Conservation (phyloP, 257 asterid genomes). For the Phtheirospermum japonicum region DNA sequence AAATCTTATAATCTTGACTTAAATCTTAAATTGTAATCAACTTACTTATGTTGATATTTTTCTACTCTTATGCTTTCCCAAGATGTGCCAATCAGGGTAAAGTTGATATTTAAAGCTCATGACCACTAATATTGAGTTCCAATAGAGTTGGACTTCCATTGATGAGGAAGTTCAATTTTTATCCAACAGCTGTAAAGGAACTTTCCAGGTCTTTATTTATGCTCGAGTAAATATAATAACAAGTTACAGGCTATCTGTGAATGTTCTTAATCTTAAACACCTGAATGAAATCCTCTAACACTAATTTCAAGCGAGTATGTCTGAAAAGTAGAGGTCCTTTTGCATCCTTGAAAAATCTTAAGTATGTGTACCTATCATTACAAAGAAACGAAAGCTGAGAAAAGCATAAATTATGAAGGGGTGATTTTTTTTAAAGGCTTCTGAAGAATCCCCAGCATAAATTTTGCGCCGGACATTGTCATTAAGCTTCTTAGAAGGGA, state of each 20-base stretch:
- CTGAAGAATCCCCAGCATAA: conserved; percentile 25
- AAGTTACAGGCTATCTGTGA: conserved; percentile 16
- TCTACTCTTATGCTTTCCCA: conserved; percentile 26
- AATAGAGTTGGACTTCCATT: conserved; percentile 16
- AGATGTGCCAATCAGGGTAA: conserved; percentile 15
- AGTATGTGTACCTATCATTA: not conserved
- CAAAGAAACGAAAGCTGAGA: conserved; percentile 5
- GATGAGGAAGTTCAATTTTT: conserved; percentile 15
- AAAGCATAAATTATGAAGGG: conserved; percentile 11
- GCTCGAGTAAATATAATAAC: conserved; percentile 21
- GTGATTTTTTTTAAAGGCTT: conserved; percentile 11
- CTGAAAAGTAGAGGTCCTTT: not conserved
- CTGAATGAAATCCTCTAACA: conserved; percentile 9
- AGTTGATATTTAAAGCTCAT: conserved; percentile 25
- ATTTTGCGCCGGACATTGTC: conserved; percentile 3
- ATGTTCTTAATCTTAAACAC: conserved; percentile 24
- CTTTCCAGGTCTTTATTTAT: conserved; percentile 23
- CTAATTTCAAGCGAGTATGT: conserved; percentile 17
- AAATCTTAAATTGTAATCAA: conserved; percentile 70
- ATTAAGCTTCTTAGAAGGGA: conserved; percentile 15
- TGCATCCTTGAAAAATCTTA: conserved; percentile 10
- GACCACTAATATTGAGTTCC: too few species aligned
- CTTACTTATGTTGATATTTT: conserved; percentile 1
- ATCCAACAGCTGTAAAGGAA: conserved; percentile 25
- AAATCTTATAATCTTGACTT: conserved; percentile 55